These are phyloP conservation scores for Cyamopsis tetragonoloba DNA, from an alignment of 306 rosid species.

Conservation along the genomic window DNA sequence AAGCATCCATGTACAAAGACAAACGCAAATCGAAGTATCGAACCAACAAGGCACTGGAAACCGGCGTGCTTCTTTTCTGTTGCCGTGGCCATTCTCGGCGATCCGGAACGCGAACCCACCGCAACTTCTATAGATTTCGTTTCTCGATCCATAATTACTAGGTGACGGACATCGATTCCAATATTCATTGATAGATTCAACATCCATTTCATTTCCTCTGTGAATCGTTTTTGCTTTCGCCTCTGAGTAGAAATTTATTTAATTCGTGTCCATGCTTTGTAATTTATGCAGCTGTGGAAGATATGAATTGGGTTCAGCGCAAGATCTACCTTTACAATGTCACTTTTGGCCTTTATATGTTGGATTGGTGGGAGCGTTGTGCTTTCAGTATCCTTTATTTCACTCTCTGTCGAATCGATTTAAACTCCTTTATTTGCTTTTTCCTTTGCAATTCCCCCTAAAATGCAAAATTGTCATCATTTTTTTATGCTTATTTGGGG, in stretches of 20 bases:
- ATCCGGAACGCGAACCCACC: not conserved
- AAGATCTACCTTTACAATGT: conserved; percentile 87
- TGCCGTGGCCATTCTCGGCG: not conserved
- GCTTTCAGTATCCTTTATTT: conserved; percentile 75
- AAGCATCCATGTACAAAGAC: no score
- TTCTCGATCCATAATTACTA: not conserved
- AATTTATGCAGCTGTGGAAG: conserved; percentile 28
- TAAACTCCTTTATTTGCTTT: not conserved
- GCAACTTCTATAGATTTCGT: not conserved
- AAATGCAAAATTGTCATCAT: conserved; percentile 4
- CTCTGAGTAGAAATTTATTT: no score
- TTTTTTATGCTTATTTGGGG: not conserved
- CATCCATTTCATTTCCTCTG: not conserved
- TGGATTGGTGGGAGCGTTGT: conserved; percentile 97
- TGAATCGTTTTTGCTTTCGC: not conserved
- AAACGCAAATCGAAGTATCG: no score
- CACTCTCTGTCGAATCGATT: not conserved
- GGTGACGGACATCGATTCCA: not conserved
- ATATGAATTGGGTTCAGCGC: conserved; percentile 89
- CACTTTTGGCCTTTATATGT: conserved; percentile 92
- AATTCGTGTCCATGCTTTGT: no score
- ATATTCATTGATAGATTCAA: not conserved
- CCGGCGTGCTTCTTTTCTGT: not conserved
- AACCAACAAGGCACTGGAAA: no score
- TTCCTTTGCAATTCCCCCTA: not conserved